Conservation (phyloP, 176 grass and related monocot genomes). For the Themeda triandra region DNA sequence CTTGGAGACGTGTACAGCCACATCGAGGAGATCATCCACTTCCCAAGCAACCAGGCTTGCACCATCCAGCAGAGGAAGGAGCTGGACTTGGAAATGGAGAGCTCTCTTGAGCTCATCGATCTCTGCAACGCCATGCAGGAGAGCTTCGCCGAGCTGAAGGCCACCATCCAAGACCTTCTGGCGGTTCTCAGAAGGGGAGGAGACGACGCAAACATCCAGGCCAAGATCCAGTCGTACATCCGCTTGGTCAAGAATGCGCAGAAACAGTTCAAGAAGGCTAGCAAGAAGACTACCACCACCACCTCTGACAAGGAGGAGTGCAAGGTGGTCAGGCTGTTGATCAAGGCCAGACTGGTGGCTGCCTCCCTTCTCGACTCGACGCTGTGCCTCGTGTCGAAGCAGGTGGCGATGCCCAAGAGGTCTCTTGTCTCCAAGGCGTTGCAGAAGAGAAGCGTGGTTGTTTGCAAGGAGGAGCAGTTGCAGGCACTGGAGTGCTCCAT, state of each 20-base stretch:
- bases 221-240: slow-evolving; percentile 35
- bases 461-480: slow-evolving; percentile 32
- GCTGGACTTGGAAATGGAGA: slow-evolving; percentile 43
- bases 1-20: slow-evolving; percentile 39
- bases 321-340: slow-evolving; percentile 21
- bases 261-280: slow-evolving; percentile 54
- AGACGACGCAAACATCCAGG: slow-evolving; percentile 15
- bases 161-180: slow-evolving; percentile 35
- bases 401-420: slow-evolving; percentile 33
- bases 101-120: slow-evolving; percentile 40
- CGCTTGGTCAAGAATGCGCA: slow-evolving; percentile 42
- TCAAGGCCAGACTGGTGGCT: slow-evolving; percentile 40
- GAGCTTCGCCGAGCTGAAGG: slow-evolving; percentile 33
- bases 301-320: slow-evolving; percentile 6
- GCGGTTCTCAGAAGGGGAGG: slow-evolving; percentile 38
- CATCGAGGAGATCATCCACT: slow-evolving; percentile 38
- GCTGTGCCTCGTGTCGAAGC: slow-evolving; percentile 14
- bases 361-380: slow-evolving; percentile 35
- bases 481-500: slow-evolving; percentile 29
- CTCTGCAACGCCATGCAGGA: slow-evolving; percentile 44
- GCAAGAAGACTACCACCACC: slow-evolving; percentile 17
- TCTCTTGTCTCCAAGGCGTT: slow-evolving; percentile 42
- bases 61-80: slow-evolving; percentile 21
- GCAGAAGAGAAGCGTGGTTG: slow-evolving; percentile 21
- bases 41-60: slow-evolving; percentile 39